A percentile compares a stretch with the other conserved stretches of the same genome.
Evolutionary conservation across 2,329 filamentous ascomycete species (phyloP).

Genomic region (Aspergillus spinulosporus): DNA sequence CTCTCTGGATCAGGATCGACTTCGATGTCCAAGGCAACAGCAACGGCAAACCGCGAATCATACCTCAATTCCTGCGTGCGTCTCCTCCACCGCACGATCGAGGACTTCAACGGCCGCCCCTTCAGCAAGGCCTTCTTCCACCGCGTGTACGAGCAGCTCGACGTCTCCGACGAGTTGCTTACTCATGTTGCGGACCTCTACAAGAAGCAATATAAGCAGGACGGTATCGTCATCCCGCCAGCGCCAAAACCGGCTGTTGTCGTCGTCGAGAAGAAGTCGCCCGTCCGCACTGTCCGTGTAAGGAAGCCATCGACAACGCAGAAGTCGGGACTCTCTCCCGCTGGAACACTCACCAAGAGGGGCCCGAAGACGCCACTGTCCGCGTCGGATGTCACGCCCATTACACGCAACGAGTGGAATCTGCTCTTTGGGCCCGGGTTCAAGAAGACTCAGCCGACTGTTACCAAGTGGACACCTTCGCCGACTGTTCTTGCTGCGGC

Average conservation of each 20-base stretch:
- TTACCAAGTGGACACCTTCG: constrained; percentile 42
- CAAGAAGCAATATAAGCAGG: constrained; percentile 34
- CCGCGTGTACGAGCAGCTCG: constrained; percentile 45
- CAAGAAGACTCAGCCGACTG: constrained; percentile 29
- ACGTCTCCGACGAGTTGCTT: constrained; percentile 40
- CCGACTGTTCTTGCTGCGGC: constrained; percentile 33
- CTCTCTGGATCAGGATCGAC: constrained; percentile 32
- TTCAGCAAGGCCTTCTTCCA: constrained; percentile 48
- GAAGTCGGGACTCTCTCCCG: background rate
- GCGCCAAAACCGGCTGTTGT: background rate
- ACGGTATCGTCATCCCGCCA: constrained; percentile 41
- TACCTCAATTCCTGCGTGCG: constrained; percentile 43
- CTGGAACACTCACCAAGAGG: constrained; percentile 18
- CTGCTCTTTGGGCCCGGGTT: constrained; percentile 38
- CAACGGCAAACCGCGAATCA: constrained; percentile 27
- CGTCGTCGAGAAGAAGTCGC: constrained; percentile 14
- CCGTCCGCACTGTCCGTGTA: constrained; percentile 26
- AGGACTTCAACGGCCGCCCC: constrained; percentile 42
- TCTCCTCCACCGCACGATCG: constrained; percentile 43
- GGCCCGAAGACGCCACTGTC: constrained; percentile 44
- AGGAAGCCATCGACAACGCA: constrained; percentile 22
- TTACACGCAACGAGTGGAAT: constrained; percentile 46
- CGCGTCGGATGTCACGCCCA: constrained; percentile 46
- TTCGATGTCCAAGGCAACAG: constrained; percentile 15
- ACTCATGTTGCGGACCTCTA: constrained; percentile 39